Percentiles rank a stretch among this genome's conserved stretches.
Evolutionary conservation across 2,329 filamentous ascomycete genomes (phyloP).

Genomic region (Aspergillus aculeatus): DNA sequence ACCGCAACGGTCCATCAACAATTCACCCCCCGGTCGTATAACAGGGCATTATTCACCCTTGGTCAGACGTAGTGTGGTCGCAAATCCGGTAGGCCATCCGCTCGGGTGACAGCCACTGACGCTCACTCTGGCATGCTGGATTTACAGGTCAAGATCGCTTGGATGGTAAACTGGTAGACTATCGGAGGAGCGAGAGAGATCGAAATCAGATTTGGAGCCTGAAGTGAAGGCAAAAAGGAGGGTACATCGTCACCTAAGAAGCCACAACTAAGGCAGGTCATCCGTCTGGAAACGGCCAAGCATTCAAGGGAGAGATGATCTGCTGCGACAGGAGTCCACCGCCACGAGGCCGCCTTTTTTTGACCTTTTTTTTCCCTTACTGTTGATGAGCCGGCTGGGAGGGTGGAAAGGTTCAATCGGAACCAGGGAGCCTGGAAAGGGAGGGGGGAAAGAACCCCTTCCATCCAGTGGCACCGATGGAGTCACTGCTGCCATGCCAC

Average conservation of each 20-base stretch:
- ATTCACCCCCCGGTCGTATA: too few species aligned
- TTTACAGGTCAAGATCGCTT: too few species aligned
- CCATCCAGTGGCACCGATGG: not conserved
- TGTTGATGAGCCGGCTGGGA: conserved; percentile 2
- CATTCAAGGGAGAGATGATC: conserved; percentile 18
- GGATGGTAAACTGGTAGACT: too few species aligned
- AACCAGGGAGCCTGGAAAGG: not conserved
- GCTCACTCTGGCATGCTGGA: too few species aligned
- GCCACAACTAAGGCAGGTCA: conserved; percentile 5
- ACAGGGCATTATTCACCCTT: too few species aligned
- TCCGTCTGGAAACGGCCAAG: conserved; percentile 21
- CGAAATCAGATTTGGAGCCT: not conserved
- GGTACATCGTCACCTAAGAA: not conserved
- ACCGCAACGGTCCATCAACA: too few species aligned
- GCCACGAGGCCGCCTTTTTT: conserved; percentile 29
- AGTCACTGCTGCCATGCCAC: conserved; percentile 3
- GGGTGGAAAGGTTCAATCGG: not conserved
- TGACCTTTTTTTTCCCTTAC: too few species aligned
- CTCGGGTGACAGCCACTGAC: too few species aligned
- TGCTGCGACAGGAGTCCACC: conserved; percentile 21
- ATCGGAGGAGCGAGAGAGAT: too few species aligned
- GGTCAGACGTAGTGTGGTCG: too few species aligned
- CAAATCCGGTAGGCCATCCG: too few species aligned
- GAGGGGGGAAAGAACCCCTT: not conserved
- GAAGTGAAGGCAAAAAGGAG: not conserved